Conservation (phyloP, 2,329 filamentous ascomycete species). For the Pezizomycotina sp. region DNA sequence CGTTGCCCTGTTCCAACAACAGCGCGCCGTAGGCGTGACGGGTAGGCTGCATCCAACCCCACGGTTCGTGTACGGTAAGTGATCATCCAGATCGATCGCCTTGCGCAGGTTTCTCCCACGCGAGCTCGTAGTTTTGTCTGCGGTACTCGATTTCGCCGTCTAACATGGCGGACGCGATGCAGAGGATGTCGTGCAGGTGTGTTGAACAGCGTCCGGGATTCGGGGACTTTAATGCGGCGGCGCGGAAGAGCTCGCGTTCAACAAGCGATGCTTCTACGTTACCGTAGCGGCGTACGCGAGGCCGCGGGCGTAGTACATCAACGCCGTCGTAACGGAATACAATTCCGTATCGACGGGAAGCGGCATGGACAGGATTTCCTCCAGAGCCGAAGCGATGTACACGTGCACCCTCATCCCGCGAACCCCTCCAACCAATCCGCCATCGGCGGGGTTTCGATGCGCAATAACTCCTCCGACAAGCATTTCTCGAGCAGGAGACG, state of each 20-base stretch:
- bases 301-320: constrained; percentile 51
- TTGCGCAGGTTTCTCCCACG: constrained; percentile 43
- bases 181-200: constrained; percentile 20
- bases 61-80: constrained; percentile 54
- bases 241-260: constrained; percentile 34
- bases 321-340: constrained; percentile 53
- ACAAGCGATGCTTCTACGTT: constrained; percentile 38
- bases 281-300: constrained; percentile 47
- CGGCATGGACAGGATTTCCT: constrained; percentile 42
- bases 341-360: constrained; percentile 43
- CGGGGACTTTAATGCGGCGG: no score
- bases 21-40: constrained; percentile 55
- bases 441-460: constrained; percentile 52
- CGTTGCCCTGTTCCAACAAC: constrained; percentile 47
- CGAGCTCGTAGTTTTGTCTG: constrained; percentile 38
- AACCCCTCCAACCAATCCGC: constrained; percentile 65
- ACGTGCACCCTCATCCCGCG: constrained; percentile 50
- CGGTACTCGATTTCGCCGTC: constrained; percentile 61
- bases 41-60: constrained; percentile 65
- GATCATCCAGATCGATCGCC: constrained; percentile 45
- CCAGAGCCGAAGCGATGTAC: constrained; percentile 59
- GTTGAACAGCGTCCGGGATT: constrained; percentile 49
- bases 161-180: constrained; percentile 41
- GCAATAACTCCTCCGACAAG: constrained; percentile 46
- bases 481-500: constrained; percentile 42